A percentile compares a stretch with the other conserved stretches of the same genome.
Conservation (phyloP, 805 yeast species). For the Maudiozyma bulderi region DNA sequence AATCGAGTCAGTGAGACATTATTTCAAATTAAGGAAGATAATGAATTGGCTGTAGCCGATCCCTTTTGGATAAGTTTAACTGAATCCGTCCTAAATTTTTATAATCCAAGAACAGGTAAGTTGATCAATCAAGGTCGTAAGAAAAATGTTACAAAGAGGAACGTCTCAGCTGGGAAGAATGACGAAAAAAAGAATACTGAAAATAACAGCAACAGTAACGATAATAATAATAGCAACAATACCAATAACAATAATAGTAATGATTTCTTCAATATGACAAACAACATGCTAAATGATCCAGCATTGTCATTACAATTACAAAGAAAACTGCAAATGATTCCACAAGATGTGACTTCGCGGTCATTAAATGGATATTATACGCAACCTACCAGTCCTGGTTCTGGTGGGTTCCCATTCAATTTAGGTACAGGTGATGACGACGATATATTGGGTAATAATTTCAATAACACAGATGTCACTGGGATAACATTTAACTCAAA, state of each 20-base stretch:
- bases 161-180: neutral
- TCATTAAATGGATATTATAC: slow-evolving; percentile 26
- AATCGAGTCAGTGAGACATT: slow-evolving; percentile 21
- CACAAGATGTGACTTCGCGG: slow-evolving; percentile 20
- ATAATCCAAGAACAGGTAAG: slow-evolving; percentile 24
- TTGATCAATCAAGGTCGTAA: slow-evolving; percentile 16
- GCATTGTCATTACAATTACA: slow-evolving; percentile 22
- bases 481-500: neutral
- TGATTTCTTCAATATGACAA: slow-evolving; percentile 6
- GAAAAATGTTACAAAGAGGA: slow-evolving; percentile 6
- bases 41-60: slow-evolving; percentile 17
- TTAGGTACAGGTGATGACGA: slow-evolving; percentile 2
- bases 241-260: neutral
- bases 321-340: slow-evolving; percentile 19
- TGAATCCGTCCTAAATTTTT: slow-evolving; percentile 18
- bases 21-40: slow-evolving; percentile 24
- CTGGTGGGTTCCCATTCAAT: slow-evolving; percentile 4
- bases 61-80: slow-evolving; percentile 25
- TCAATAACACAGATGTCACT: slow-evolving; percentile 2
- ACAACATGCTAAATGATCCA: slow-evolving; percentile 7
- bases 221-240: too few relatives aligned
- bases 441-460: slow-evolving; percentile 3
- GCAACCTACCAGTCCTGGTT: slow-evolving; percentile 27
- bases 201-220: neutral
- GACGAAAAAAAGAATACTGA: slow-evolving; percentile 1